Conservation (phyloP, 306 rosid species). For the Vigna radiata region DNA sequence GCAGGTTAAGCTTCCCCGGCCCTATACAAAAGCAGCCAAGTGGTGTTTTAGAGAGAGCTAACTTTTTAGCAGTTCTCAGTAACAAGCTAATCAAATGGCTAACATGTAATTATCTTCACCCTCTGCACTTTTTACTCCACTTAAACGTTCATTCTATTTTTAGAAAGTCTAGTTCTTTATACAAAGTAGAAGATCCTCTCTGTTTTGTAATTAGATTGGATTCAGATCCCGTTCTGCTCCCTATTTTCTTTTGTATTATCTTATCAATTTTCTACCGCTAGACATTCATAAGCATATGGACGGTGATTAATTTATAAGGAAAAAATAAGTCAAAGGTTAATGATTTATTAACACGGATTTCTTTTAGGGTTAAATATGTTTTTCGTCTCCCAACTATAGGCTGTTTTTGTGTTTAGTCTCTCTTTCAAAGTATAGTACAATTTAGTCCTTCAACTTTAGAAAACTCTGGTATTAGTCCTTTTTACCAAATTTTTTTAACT, state of each 20-base stretch:
- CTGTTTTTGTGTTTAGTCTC: too few species aligned
- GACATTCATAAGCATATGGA: conserved; percentile 1
- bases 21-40: conserved; percentile 49
- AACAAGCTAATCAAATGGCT: conserved; percentile 50
- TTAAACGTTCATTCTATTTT: neutral
- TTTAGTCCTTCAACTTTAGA: too few species aligned
- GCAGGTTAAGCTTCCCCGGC: conserved; percentile 57
- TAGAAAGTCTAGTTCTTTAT: conserved; percentile 20
- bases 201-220: too few species aligned
- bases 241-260: neutral
- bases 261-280: neutral
- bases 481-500: too few species aligned
- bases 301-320: neutral
- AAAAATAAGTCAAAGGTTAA: neutral
- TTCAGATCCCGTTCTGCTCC: conserved; percentile 8
- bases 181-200: neutral
- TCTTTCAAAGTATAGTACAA: too few species aligned
- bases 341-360: too few species aligned
- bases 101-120: conserved; percentile 54
- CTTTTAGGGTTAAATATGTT: too few species aligned
- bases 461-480: too few species aligned
- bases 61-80: conserved; percentile 53
- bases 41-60: conserved; percentile 58
- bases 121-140: neutral
- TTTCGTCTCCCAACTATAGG: too few species aligned